A percentile compares a stretch with the other conserved stretches of the same genome.
Evolutionary conservation across 306 rosid genomes (phyloP).

Genomic region (Hippophae tibetana): DNA sequence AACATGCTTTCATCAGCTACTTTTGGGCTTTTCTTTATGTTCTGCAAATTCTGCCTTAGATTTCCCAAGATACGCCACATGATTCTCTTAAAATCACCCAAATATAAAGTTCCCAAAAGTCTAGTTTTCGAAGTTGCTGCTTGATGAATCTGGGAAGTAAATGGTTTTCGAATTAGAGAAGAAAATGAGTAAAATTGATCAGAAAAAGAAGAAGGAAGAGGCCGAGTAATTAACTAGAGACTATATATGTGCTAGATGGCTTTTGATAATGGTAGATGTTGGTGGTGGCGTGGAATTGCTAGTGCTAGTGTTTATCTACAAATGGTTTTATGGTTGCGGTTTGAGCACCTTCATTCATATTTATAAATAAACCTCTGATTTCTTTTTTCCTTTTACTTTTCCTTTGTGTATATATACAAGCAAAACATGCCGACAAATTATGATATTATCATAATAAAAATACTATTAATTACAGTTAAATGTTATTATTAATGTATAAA

Average conservation of each 20-base stretch:
- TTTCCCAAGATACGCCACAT: slow-evolving; percentile 36
- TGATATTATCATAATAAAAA: no score
- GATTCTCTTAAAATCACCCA: neutral
- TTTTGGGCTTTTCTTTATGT: slow-evolving; percentile 52
- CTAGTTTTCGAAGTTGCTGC: no score
- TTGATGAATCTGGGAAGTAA: neutral
- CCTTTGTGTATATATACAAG: no score
- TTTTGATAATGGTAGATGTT: slow-evolving; percentile 9
- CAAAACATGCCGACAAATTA: no score
- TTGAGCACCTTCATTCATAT: slow-evolving; percentile 16
- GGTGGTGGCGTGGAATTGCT: slow-evolving; percentile 15
- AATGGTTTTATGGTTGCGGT: slow-evolving; percentile 34
- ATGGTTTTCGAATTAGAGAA: neutral
- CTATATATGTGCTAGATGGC: slow-evolving; percentile 34
- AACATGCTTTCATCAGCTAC: slow-evolving; percentile 87
- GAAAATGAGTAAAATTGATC: neutral
- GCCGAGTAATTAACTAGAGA: slow-evolving; percentile 1
- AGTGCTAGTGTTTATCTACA: slow-evolving; percentile 64
- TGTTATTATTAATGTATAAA: no score
- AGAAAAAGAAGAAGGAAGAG: slow-evolving; percentile 1
- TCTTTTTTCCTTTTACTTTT: no score
- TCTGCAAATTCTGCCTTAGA: slow-evolving; percentile 41
- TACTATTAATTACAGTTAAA: no score
- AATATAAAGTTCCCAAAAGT: no score
- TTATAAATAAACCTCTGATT: no score